Conservation (phyloP, 208 protist genomes). For the Porcisia deanei region DNA sequence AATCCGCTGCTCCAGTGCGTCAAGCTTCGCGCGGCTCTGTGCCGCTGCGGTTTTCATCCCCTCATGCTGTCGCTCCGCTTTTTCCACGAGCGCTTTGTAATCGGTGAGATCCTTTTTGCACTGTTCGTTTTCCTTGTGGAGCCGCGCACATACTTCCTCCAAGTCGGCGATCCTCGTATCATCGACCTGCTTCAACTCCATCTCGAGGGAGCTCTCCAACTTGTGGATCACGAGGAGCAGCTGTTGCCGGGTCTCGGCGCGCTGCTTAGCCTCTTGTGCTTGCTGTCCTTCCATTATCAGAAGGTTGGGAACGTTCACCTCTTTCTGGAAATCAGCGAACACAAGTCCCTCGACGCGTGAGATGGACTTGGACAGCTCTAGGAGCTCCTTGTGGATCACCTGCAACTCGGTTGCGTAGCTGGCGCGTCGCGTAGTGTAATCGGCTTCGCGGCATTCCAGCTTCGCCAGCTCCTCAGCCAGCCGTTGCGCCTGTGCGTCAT, state of each 20-base stretch:
- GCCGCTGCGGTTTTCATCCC: conserved; percentile 37
- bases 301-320: conserved; percentile 87
- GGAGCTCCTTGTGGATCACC: conserved; percentile 51
- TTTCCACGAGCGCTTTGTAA: conserved; percentile 57
- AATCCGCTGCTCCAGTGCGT: conserved; percentile 66
- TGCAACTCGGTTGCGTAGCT: conserved; percentile 38
- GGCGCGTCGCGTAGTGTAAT: conserved; percentile 19
- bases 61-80: conserved; percentile 49
- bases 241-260: conserved; percentile 72
- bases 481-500: conserved; percentile 42
- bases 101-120: conserved; percentile 57
- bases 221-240: conserved; percentile 74
- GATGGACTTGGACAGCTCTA: conserved; percentile 55
- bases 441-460: conserved; percentile 21
- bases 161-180: conserved; percentile 38
- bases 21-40: conserved; percentile 47
- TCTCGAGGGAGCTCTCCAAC: conserved; percentile 77
- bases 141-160: conserved; percentile 33
- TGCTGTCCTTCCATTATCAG: conserved; percentile 86
- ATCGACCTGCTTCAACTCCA: conserved; percentile 63
- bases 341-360: conserved; percentile 74
- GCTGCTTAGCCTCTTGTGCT: conserved; percentile 42
- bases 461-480: conserved; percentile 32
- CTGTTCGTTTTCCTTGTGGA: conserved; percentile 59
- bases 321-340: conserved; percentile 91